phyloP scores from a whole-genome alignment of 140 eudicot genomes.

The Flaveria floridana region DNA sequence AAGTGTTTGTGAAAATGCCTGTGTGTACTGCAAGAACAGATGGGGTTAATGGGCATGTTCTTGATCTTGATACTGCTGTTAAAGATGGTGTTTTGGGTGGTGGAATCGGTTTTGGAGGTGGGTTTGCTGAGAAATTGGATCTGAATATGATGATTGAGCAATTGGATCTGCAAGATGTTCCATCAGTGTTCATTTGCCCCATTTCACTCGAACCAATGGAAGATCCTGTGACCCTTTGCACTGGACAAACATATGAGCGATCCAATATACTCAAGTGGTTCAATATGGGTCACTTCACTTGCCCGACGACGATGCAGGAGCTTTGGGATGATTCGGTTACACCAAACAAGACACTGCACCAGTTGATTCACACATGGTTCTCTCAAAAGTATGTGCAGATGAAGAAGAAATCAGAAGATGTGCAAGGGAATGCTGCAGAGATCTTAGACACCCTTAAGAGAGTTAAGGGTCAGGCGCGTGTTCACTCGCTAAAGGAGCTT shows the following conservation, averaged over 20 bases:
- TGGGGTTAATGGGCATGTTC: conserved; percentile 22
- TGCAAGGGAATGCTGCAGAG: background rate
- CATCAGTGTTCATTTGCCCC: conserved; percentile 24
- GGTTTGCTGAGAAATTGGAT: conserved; percentile 26
- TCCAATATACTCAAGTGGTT: conserved; percentile 11
- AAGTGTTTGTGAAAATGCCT: conserved; percentile 34
- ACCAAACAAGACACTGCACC: conserved; percentile 15
- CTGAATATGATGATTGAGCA: conserved; percentile 25
- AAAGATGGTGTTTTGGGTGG: conserved; percentile 33
- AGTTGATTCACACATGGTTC: conserved; percentile 3
- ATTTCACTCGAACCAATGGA: conserved; percentile 15
- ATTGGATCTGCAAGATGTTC: conserved; percentile 26
- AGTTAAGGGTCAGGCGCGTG: conserved; percentile 20
- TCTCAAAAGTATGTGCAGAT: conserved; percentile 9
- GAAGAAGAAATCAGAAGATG: conserved; percentile 22
- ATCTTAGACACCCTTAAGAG: background rate
- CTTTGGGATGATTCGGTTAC: conserved; percentile 22
- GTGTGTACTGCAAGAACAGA: conserved; percentile 8
- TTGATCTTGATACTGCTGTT: conserved; percentile 30
- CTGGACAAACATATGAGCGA: conserved; percentile 9
- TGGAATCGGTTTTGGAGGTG: conserved; percentile 15
- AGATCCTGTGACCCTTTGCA: conserved; percentile 14
- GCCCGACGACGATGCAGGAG: conserved; percentile 17
- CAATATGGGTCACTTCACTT: conserved; percentile 14
- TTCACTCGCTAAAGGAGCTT: background rate